Conservation (phyloP, 306 rosid species). For the Hippophae gyantsensis region DNA sequence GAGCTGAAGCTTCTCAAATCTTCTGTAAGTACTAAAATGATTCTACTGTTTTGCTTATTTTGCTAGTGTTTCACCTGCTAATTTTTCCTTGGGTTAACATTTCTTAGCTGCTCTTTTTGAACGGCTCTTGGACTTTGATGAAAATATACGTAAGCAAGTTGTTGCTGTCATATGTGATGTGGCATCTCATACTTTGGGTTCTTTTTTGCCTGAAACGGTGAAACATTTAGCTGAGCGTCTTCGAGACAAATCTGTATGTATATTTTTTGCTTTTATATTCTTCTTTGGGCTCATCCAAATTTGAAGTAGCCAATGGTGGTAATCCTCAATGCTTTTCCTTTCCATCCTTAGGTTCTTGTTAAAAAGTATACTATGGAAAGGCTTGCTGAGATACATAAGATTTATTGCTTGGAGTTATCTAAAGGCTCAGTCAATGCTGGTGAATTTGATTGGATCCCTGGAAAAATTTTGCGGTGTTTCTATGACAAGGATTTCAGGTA, state of each 20-base stretch:
- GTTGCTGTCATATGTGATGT: slow-evolving; percentile 92
- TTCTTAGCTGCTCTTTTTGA: slow-evolving; percentile 83
- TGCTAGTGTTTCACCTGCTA: slow-evolving; percentile 12
- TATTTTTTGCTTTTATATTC: slow-evolving; percentile 8
- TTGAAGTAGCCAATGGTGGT: slow-evolving; percentile 10
- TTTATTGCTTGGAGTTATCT: slow-evolving; percentile 48
- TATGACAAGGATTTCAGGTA: slow-evolving; percentile 98
- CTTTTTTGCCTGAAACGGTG: slow-evolving; percentile 67
- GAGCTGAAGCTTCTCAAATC: slow-evolving; percentile 74
- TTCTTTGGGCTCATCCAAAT: slow-evolving; percentile 8
- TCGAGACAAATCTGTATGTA: slow-evolving; percentile 91
- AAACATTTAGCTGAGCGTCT: slow-evolving; percentile 94
- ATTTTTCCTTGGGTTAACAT: slow-evolving; percentile 27
- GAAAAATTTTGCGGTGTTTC: slow-evolving; percentile 84
- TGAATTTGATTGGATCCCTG: slow-evolving; percentile 83
- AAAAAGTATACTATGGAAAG: slow-evolving; percentile 91
- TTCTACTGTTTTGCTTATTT: neutral
- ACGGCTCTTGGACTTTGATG: slow-evolving; percentile 91
- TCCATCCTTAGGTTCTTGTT: slow-evolving; percentile 67
- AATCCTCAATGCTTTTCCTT: slow-evolving; percentile 18
- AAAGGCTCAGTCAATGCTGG: slow-evolving; percentile 31
- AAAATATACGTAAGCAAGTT: slow-evolving; percentile 88
- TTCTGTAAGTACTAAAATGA: slow-evolving; percentile 45
- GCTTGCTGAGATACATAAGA: slow-evolving; percentile 72
- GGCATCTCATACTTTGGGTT: slow-evolving; percentile 53